These are phyloP conservation scores for Trichoderma citrinoviride DNA, from an alignment of 2,329 filamentous ascomycete genomes.

Conservation along the genomic window DNA sequence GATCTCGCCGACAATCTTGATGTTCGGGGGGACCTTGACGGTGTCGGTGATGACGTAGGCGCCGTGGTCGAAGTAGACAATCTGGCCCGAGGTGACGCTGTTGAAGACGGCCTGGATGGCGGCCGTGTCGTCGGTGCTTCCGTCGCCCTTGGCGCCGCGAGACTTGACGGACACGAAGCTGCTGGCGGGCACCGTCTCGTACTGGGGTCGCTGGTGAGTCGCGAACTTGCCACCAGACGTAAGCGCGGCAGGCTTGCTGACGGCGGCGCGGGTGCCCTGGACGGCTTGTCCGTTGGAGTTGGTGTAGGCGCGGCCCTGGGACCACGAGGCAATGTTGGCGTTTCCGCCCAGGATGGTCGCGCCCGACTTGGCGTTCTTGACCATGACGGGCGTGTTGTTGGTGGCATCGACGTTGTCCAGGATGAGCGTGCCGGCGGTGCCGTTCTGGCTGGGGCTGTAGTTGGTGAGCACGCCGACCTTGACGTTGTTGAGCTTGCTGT, in stretches of 20 bases:
- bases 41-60: conserved; percentile 69
- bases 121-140: conserved; percentile 78
- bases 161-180: conserved; percentile 81
- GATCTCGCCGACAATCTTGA: conserved; percentile 87
- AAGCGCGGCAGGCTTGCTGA: conserved; percentile 65
- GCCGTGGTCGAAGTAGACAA: conserved; percentile 75
- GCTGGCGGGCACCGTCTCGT: conserved; percentile 63
- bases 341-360: conserved; percentile 66
- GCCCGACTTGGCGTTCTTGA: conserved; percentile 57
- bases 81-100: conserved; percentile 57
- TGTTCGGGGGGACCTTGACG: conserved; percentile 69
- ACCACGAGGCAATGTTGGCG: conserved; percentile 66
- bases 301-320: conserved; percentile 74
- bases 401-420: conserved; percentile 87
- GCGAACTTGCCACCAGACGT: conserved; percentile 69
- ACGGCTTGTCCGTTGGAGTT: conserved; percentile 49
- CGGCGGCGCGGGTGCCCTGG: conserved; percentile 55
- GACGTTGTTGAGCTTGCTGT: conserved; percentile 76
- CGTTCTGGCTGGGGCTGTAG: conserved; percentile 60
- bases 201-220: conserved; percentile 86
- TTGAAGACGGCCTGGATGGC: conserved; percentile 79
- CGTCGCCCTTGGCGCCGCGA: conserved; percentile 83
- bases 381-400: conserved; percentile 62
- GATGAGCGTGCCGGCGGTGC: conserved; percentile 77
- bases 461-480: conserved; percentile 68